phyloP scores from a whole-genome alignment of 1,139 yeast genomes.

The Scheffersomyces insectosa region DNA sequence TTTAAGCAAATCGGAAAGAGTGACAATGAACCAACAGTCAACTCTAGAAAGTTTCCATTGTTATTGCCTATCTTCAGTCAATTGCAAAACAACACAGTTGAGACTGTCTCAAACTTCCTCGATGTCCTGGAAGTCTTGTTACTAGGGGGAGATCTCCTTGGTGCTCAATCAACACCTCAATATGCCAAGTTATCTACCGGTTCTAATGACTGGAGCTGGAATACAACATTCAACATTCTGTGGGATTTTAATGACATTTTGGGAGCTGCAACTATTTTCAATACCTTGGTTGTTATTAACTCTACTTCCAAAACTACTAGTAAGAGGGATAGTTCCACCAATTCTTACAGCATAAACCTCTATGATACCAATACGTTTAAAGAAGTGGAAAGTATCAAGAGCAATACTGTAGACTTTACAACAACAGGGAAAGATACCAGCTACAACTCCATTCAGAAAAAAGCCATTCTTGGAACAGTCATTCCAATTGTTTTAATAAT shows the following conservation, averaged over 20 bases:
- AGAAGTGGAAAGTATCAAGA: constrained; percentile 20
- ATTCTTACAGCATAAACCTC: constrained; percentile 23
- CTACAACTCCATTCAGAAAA: constrained; percentile 16
- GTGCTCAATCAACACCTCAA: constrained; percentile 39
- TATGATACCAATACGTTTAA: constrained; percentile 25
- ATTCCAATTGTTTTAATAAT: constrained; percentile 29
- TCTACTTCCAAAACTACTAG: constrained; percentile 14
- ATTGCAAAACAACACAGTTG: constrained; percentile 16
- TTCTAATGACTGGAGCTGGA: constrained; percentile 48
- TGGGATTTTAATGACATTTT: constrained; percentile 23
- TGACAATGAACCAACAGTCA: constrained; percentile 28
- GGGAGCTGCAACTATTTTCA: constrained; percentile 48
- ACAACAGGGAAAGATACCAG: constrained; percentile 5
- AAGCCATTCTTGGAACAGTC: constrained; percentile 39
- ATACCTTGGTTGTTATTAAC: constrained; percentile 39
- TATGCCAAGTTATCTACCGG: constrained; percentile 36
- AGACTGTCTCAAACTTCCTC: constrained; percentile 22
- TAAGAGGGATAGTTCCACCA: constrained; percentile 8
- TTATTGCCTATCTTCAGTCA: constrained; percentile 45
- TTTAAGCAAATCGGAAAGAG: constrained; percentile 35
- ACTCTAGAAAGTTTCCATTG: constrained; percentile 48
- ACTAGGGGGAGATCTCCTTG: constrained; percentile 36
- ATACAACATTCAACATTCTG: constrained; percentile 14
- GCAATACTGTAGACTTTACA: constrained; percentile 11
- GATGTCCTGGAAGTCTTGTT: constrained; percentile 29